Evolutionary conservation across 805 yeast genomes (phyloP).

Genomic region (Yarrowia bubula): DNA sequence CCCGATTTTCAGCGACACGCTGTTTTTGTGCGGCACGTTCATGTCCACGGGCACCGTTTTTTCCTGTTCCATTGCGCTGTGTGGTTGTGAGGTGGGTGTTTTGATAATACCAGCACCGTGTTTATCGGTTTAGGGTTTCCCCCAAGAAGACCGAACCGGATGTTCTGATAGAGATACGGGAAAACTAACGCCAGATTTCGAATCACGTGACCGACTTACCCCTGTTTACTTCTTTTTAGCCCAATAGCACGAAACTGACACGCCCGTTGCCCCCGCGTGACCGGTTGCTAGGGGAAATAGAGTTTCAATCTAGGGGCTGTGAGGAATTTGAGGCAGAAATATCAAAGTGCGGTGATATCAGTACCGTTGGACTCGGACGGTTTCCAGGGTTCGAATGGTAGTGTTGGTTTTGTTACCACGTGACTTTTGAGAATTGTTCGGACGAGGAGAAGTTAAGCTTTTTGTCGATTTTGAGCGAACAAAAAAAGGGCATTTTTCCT

Average conservation of each 20-base stretch:
- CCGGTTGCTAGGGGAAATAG: neutral
- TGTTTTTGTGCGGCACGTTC: constrained; percentile 35
- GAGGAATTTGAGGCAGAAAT: neutral
- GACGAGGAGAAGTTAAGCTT: too few relatives aligned
- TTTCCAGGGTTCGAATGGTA: neutral
- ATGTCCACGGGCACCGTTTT: constrained; percentile 34
- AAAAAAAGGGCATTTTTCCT: too few relatives aligned
- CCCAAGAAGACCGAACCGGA: too few relatives aligned
- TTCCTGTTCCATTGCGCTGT: constrained; percentile 4
- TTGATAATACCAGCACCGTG: neutral
- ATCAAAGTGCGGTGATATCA: neutral
- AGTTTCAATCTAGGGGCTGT: neutral
- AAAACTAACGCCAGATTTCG: neutral
- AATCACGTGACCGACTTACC: neutral
- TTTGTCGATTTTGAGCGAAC: neutral
- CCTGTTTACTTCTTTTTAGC: neutral
- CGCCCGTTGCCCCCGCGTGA: neutral
- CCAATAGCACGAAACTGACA: neutral
- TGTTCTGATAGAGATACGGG: neutral
- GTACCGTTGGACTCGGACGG: neutral
- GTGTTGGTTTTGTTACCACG: too few relatives aligned
- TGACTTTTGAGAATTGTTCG: neutral
- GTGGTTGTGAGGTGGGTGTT: neutral
- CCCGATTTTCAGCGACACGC: constrained; percentile 68
- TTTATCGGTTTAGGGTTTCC: neutral